Conservation (phyloP, 768 basidiomycete genomes). For the Amanita rubescens region DNA sequence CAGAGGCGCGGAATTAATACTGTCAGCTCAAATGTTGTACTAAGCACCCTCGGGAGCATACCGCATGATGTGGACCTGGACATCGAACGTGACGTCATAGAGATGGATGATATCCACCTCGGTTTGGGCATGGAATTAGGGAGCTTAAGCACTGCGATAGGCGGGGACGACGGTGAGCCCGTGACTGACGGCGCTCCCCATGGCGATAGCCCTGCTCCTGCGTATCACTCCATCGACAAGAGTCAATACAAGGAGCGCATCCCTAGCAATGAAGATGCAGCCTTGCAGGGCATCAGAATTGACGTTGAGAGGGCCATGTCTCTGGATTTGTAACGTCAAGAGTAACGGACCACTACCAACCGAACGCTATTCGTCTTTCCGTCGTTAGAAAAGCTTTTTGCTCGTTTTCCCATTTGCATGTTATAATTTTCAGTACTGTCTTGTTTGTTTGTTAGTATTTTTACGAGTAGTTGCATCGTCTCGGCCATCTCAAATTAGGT, state of each 20-base stretch:
- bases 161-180: conserved; percentile 47
- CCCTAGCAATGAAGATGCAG: conserved; percentile 24
- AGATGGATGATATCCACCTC: conserved; percentile 51
- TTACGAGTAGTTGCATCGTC: too few relatives aligned
- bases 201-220: conserved; percentile 45
- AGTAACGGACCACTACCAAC: too few relatives aligned
- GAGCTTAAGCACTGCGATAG: conserved; percentile 41
- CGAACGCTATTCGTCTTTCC: too few relatives aligned
- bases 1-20: conserved; percentile 37
- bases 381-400: too few relatives aligned
- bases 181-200: conserved; percentile 34
- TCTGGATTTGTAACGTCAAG: conserved; percentile 14
- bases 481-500: too few relatives aligned
- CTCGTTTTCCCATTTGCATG: neutral
- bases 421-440: neutral
- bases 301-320: conserved; percentile 53
- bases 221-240: conserved; percentile 45
- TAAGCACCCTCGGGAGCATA: conserved; percentile 58
- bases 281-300: conserved; percentile 44
- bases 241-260: conserved; percentile 26
- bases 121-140: conserved; percentile 48
- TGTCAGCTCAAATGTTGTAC: conserved; percentile 54
- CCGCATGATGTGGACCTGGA: conserved; percentile 43
- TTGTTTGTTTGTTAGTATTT: neutral
- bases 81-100: conserved; percentile 44